These are phyloP conservation scores for Tuber borchii DNA, from an alignment of 495 filamentous ascomycete genomes.

Conservation along the genomic window DNA sequence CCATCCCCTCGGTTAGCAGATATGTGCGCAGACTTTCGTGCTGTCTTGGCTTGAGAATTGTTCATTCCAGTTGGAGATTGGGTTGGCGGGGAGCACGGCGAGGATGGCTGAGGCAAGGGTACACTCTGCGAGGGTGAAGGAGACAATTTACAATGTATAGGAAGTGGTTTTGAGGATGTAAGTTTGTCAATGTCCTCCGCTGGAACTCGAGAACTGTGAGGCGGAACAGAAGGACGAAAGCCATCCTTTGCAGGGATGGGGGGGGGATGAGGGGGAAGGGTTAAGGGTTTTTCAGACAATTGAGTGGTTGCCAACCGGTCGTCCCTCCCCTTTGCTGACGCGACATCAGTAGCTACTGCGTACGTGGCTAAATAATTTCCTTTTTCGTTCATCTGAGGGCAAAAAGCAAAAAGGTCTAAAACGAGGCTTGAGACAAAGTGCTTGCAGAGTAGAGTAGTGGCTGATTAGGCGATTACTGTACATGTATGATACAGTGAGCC, in stretches of 20 bases:
- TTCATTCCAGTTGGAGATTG: slow-evolving; percentile 21
- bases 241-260: slow-evolving; percentile 20
- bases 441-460: not conserved
- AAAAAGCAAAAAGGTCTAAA: not conserved
- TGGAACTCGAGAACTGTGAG: slow-evolving; percentile 27
- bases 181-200: slow-evolving; percentile 25
- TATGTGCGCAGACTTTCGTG: slow-evolving; percentile 32
- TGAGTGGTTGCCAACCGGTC: not conserved
- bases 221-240: slow-evolving; percentile 24
- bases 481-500: not conserved
- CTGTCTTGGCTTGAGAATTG: slow-evolving; percentile 33
- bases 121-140: not conserved
- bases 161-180: slow-evolving; percentile 14
- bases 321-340: not conserved
- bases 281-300: slow-evolving; percentile 6
- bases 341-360: not conserved
- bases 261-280: not conserved
- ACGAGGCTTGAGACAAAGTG: not conserved
- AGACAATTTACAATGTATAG: slow-evolving; percentile 4
- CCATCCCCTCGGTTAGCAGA: slow-evolving; percentile 24
- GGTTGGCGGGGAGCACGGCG: slow-evolving; percentile 7
- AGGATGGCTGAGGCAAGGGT: not conserved
- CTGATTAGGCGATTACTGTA: not conserved
- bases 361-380: not conserved
- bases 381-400: not conserved